Percentiles rank a stretch among this genome's conserved stretches.
These are phyloP conservation scores for Closterium sp. DNA, from an alignment of 139 green algal species.

Conservation along the genomic window DNA sequence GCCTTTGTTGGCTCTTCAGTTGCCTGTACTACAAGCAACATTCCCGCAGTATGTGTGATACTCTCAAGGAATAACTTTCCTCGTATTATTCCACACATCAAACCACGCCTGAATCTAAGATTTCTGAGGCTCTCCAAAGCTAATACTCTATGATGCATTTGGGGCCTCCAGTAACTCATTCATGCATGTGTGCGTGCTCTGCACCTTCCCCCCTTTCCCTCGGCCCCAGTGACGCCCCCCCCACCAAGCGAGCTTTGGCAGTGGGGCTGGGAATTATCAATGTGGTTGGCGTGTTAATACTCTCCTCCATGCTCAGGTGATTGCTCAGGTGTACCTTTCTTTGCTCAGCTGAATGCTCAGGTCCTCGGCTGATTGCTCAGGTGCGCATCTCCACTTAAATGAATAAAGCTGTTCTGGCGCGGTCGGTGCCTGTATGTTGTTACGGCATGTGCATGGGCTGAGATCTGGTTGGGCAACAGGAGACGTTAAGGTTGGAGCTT, in stretches of 20 bases:
- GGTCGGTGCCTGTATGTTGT: not conserved
- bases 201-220: not conserved
- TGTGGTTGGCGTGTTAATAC: not conserved
- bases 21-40: not conserved
- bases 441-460: not conserved
- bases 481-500: too few relatives aligned
- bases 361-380: not conserved
- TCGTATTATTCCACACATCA: not conserved
- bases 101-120: too few relatives aligned
- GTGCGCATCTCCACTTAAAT: not conserved
- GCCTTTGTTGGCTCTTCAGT: not conserved
- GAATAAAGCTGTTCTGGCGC: not conserved
- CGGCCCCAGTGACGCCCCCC: not conserved
- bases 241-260: not conserved
- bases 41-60: not conserved
- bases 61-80: not conserved
- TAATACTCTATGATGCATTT: too few relatives aligned
- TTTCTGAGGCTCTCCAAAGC: too few relatives aligned
- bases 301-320: not conserved
- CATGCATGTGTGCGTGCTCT: not conserved
- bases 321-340: not conserved
- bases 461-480: not conserved
- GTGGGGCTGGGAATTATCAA: not conserved
- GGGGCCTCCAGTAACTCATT: not conserved
- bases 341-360: not conserved